Percentiles rank a stretch among this genome's conserved stretches.
Evolutionary conservation across 345 rosid genomes (phyloP).

Genomic region (Salix exigua): DNA sequence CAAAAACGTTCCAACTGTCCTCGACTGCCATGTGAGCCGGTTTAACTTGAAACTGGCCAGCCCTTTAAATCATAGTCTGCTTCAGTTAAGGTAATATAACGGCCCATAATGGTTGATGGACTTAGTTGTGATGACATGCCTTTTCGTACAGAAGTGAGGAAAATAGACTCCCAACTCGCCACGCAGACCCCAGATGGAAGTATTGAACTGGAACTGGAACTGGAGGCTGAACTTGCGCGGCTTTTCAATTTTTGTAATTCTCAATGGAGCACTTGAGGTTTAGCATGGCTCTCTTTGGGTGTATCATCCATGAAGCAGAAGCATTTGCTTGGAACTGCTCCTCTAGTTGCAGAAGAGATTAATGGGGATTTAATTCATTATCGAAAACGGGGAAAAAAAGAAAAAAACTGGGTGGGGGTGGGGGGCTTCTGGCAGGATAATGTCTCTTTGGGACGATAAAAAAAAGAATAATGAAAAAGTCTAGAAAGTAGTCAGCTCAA

Average conservation of each 20-base stretch:
- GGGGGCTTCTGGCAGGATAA: too few relatives aligned
- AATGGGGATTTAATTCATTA: neutral
- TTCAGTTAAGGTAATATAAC: neutral
- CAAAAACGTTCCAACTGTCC: neutral
- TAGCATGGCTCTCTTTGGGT: neutral
- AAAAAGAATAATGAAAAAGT: neutral
- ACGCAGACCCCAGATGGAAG: neutral
- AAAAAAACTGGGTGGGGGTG: too few relatives aligned
- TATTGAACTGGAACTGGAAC: neutral
- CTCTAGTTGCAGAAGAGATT: neutral
- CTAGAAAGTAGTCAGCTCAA: conserved; percentile 11
- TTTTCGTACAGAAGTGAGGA: neutral
- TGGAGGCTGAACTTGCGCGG: neutral
- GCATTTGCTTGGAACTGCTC: neutral
- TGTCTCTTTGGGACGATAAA: too few relatives aligned
- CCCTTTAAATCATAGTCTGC: neutral
- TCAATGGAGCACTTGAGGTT: neutral
- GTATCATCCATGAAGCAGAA: neutral
- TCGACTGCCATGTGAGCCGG: neutral
- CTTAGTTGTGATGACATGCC: neutral
- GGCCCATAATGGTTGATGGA: neutral
- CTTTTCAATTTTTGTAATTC: neutral
- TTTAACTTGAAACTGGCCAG: neutral
- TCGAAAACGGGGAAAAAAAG: neutral
- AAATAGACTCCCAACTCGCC: neutral